A percentile compares a stretch with the other conserved stretches of the same genome.
These are phyloP conservation scores for Xylaria telfairii DNA, from an alignment of 495 filamentous ascomycete species.

Conservation along the genomic window DNA sequence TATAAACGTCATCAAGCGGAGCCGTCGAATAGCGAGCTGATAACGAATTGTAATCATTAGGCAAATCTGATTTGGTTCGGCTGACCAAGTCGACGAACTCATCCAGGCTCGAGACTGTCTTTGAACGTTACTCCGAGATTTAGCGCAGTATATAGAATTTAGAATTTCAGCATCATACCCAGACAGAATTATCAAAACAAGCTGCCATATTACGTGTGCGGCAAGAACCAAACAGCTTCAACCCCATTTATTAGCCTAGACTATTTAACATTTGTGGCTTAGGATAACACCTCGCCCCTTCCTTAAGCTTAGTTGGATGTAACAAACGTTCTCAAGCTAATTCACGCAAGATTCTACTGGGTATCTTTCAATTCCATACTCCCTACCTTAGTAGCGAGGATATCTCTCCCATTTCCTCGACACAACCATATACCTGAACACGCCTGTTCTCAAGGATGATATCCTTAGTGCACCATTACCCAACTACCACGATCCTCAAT, in stretches of 20 bases:
- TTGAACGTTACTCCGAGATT: slow-evolving; percentile 13
- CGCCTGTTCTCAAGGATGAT: no score
- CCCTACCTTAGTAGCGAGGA: no score
- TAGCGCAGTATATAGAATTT: slow-evolving; percentile 39
- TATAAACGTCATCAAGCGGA: neutral
- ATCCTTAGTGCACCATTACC: no score
- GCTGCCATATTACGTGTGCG: neutral
- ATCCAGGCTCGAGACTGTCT: neutral
- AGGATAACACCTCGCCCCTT: neutral
- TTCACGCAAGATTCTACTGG: neutral
- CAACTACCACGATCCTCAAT: no score
- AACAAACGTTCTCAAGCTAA: neutral
- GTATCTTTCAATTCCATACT: neutral
- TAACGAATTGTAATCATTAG: neutral
- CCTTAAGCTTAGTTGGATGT: neutral
- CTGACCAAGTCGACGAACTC: neutral
- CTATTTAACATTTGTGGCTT: neutral
- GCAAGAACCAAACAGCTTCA: neutral
- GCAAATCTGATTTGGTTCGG: neutral
- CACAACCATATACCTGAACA: no score
- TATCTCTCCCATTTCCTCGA: no score
- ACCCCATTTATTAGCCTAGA: neutral
- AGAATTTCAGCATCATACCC: slow-evolving; percentile 41
- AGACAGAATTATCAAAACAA: slow-evolving; percentile 10
- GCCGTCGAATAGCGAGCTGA: neutral